phyloP scores from a whole-genome alignment of 257 asterid genomes.

The Fraxinus anomala region DNA sequence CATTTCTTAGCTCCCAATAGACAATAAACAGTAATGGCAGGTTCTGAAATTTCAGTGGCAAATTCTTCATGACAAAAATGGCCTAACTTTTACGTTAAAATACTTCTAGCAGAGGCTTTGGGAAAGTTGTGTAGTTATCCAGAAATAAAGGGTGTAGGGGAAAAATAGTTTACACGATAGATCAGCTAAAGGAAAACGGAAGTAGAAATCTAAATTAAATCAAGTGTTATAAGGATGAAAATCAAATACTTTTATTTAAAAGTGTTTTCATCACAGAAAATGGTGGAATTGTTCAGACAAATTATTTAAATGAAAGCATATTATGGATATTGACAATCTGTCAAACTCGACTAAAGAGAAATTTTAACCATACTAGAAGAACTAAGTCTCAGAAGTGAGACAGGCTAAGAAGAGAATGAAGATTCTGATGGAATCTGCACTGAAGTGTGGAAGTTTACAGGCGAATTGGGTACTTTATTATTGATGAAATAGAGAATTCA shows the following conservation, averaged over 20 bases:
- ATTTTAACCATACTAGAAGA: background rate
- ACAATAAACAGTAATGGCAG: constrained; percentile 9
- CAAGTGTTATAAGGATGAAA: background rate
- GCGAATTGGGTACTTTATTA: background rate
- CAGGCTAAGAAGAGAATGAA: background rate
- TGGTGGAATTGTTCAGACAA: background rate
- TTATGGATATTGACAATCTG: background rate
- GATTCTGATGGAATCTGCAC: background rate
- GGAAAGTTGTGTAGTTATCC: background rate
- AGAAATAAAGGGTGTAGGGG: background rate
- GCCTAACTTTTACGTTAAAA: background rate
- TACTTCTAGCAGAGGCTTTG: background rate
- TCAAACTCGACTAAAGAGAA: background rate
- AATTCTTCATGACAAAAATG: background rate
- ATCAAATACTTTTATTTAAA: background rate
- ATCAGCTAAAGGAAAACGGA: background rate
- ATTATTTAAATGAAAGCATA: background rate
- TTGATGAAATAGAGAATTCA: background rate
- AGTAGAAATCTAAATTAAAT: background rate
- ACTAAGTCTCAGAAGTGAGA: background rate
- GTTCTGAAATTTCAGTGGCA: background rate
- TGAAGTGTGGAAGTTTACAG: background rate
- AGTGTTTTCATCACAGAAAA: background rate
- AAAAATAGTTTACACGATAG: background rate
- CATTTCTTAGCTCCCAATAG: constrained; percentile 9